Evolutionary conservation across 2,329 filamentous ascomycete species (phyloP), one percentile per base, ranked within the genome.

Genomic region (Botrytis medusae): DNA sequence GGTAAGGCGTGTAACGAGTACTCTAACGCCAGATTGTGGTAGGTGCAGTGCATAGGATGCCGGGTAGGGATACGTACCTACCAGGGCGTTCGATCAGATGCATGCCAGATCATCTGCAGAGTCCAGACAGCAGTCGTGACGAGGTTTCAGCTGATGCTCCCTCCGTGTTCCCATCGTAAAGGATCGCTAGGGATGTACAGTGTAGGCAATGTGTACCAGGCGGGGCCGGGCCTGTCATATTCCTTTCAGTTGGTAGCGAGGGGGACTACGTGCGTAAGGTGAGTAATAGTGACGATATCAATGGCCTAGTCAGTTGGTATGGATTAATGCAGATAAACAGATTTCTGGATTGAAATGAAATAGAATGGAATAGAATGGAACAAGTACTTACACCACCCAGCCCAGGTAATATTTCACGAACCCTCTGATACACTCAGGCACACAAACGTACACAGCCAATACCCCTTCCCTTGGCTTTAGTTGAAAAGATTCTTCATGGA

Each of bases 31-130:
- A 67, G 42, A 67, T 4, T 67, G 42, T 67, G 63, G 63, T 51
- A 37, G 63, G 63, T 67, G 63, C 63, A 32, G 63, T 67, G 63
- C 63, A 32, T 67, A 32, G n/a, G 44, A 48, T 67, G 63, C 10
- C 10, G 44, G 37, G 40, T 29, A 29, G 62, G 22, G 37, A n/a
- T 29, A 29, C 42, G 22, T 44, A 34, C 25, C 4, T 16, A 18
- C 16, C 29, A 29, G 62, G 46, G 34, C 8, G 62, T 34, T 25
- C 5, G 40, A n/a, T 65, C 63, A 29, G 29, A 65, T 65, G 29
- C 18, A 65, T 65, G 42, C n/a, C 44, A 25, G 63, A 65, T 37
- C 63, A 44, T 63, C 61, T 63, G 61, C 61, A 29, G 34, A 37
- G 8, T 40, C 34, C 8, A 62, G 25, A 25, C 34, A 29, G 51